These are phyloP conservation scores for Trichoderma reesei DNA, from an alignment of 495 filamentous ascomycete genomes.

Conservation along the genomic window DNA sequence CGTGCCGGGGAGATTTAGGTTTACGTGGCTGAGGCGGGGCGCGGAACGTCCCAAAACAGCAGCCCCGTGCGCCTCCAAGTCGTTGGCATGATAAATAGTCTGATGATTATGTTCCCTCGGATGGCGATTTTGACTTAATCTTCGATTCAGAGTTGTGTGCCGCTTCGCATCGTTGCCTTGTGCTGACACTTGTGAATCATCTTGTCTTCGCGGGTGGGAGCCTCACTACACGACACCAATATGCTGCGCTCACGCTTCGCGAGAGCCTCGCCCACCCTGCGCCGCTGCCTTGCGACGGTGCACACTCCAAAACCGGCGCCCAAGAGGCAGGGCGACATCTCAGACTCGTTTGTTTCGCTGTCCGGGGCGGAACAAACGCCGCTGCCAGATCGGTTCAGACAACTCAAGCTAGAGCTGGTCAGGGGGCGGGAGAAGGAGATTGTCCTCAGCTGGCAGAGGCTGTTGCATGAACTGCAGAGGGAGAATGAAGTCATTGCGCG, in stretches of 20 bases:
- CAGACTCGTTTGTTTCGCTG: constrained; percentile 72
- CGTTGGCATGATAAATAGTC: neutral
- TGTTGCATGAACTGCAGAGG: constrained; percentile 45
- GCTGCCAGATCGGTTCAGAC: constrained; percentile 60
- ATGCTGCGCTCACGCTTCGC: constrained; percentile 1
- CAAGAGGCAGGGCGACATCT: constrained; percentile 62
- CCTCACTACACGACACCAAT: neutral
- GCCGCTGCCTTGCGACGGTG: constrained; percentile 3
- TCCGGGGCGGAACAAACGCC: constrained; percentile 54
- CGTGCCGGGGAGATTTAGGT: neutral
- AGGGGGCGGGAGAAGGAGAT: constrained; percentile 52
- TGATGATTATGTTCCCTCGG: neutral
- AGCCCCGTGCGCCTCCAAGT: neutral
- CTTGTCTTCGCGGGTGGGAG: too few species aligned
- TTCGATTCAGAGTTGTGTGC: neutral
- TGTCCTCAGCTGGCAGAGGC: constrained; percentile 56
- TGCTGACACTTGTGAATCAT: neutral
- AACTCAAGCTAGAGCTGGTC: constrained; percentile 61
- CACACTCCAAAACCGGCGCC: constrained; percentile 8
- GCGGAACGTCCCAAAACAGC: constrained; percentile 1
- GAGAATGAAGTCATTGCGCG: constrained; percentile 42
- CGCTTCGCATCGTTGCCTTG: neutral
- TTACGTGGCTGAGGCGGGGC: constrained; percentile 1
- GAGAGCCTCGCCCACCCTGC: neutral
- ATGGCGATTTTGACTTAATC: neutral